Base-by-base conservation (phyloP, 768 basidiomycete genomes). In the Cystobasidium tubakii region DNA sequence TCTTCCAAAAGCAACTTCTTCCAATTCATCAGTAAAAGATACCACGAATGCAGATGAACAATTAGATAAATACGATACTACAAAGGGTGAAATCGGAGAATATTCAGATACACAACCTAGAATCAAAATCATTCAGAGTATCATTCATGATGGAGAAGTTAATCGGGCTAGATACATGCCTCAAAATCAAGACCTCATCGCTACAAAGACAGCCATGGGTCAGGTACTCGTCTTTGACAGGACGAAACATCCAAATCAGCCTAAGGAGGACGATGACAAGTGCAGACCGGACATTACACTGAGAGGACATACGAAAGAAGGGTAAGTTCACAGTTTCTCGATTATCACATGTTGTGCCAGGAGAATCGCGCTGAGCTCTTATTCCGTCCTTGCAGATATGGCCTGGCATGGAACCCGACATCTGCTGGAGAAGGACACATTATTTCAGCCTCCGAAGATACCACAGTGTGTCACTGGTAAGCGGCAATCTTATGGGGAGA, bases 121-220 rank as follows among this genome's bases (percentile, higher is more conserved):
- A 29, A 88, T 98, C 75, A 89, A 90, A 78, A 87, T 95, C 81
- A 90, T 88, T 36, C 96, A 99, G 81, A 88, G 86, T 77, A 98
- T 99, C 83, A 94, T 93, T 81, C 96, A 99, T 81, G 85, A 86
- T 2, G 91, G 92, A 50, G 96, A 99, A 81, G 91, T 98, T 79
- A 99, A 99, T 82, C 85, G 93, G 54, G 96, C 96, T 74, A 88
- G 96, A 66, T 99, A 98, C 81, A 98, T 98, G 94, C 96, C 96
- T 6, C 95, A 98, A 82, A 99, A 98, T 79, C 91, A 93, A 1
- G 91, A 98, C 82, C 82, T 99, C 77, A 90, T 99, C 77, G 96
- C 96, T 17, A 98, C 95, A 13, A 98, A 98, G 81, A 83, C 93
- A 25, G 86, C 92, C 9, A 87, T 86, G 6, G 96, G 95, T 17